Evolutionary conservation across 2,329 filamentous ascomycete species (phyloP).

Genomic region (Lomentospora prolificans): DNA sequence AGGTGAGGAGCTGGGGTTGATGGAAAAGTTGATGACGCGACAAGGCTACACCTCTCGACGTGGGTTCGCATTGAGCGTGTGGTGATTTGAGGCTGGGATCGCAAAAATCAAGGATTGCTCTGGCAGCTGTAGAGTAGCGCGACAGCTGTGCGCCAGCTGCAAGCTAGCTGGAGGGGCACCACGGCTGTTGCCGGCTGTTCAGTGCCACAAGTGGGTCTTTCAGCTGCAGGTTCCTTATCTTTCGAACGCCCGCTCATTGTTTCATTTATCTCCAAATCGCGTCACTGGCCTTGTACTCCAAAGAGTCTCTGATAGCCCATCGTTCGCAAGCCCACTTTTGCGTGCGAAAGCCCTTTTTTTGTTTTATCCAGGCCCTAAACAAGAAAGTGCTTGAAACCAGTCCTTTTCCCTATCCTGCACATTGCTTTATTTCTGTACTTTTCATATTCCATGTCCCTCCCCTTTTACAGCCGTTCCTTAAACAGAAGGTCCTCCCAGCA

Average conservation of each 20-base stretch:
- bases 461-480: too few relatives aligned
- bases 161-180: neutral
- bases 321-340: neutral
- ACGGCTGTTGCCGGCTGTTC: neutral
- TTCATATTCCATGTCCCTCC: too few relatives aligned
- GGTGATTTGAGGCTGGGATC: neutral
- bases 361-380: neutral
- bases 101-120: constrained; percentile 1
- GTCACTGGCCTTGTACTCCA: neutral
- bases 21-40: constrained; percentile 6
- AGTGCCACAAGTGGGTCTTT: neutral
- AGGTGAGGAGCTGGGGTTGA: neutral
- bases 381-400: neutral
- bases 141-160: neutral
- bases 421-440: neutral
- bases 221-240: neutral
- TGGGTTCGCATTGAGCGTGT: neutral
- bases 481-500: too few relatives aligned
- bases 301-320: neutral
- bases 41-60: constrained; percentile 10
- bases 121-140: too few relatives aligned
- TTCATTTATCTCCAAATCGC: constrained; percentile 6
- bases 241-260: neutral
- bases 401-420: too few relatives aligned
- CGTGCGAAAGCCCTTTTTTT: neutral